A percentile compares a stretch with the other conserved stretches of the same genome.
These are phyloP conservation scores for Penicillium sp. DNA, from an alignment of 2,329 filamentous ascomycete genomes.

Conservation along the genomic window DNA sequence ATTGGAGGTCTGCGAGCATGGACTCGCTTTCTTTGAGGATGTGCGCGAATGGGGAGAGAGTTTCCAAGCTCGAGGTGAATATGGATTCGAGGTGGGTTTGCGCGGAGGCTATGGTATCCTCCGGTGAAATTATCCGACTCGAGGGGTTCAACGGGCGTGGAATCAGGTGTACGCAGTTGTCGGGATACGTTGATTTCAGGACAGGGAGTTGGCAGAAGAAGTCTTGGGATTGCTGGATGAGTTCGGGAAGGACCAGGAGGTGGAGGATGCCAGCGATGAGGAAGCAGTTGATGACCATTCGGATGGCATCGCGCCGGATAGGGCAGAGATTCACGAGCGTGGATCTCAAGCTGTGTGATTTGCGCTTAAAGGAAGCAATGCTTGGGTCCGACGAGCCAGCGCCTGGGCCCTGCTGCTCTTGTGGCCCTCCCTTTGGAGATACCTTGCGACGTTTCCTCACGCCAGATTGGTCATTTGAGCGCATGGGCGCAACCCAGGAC, in stretches of 20 bases:
- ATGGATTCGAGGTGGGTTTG: slow-evolving; percentile 30
- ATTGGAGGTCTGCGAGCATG: slow-evolving; percentile 29
- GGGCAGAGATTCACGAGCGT: slow-evolving; percentile 3
- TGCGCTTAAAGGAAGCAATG: background rate
- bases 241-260: slow-evolving; percentile 35
- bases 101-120: slow-evolving; percentile 19
- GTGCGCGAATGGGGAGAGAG: slow-evolving; percentile 25
- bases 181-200: slow-evolving; percentile 28
- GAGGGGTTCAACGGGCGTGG: slow-evolving; percentile 7
- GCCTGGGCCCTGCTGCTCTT: background rate
- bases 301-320: slow-evolving; percentile 7
- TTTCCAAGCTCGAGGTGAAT: slow-evolving; percentile 29
- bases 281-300: slow-evolving; percentile 25
- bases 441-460: slow-evolving; percentile 27
- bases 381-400: slow-evolving; percentile 9
- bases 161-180: slow-evolving; percentile 26
- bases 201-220: slow-evolving; percentile 29
- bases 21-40: slow-evolving; percentile 33
- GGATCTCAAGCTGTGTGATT: background rate
- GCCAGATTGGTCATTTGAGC: slow-evolving; percentile 11
- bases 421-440: slow-evolving; percentile 1
- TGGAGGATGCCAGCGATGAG: slow-evolving; percentile 33
- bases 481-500: slow-evolving; percentile 35
- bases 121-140: slow-evolving; percentile 16
- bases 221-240: slow-evolving; percentile 32